Percentiles rank a stretch among this genome's conserved stretches.
Conservation (phyloP, 2,329 filamentous ascomycete genomes). For the Botrytis fabae region DNA sequence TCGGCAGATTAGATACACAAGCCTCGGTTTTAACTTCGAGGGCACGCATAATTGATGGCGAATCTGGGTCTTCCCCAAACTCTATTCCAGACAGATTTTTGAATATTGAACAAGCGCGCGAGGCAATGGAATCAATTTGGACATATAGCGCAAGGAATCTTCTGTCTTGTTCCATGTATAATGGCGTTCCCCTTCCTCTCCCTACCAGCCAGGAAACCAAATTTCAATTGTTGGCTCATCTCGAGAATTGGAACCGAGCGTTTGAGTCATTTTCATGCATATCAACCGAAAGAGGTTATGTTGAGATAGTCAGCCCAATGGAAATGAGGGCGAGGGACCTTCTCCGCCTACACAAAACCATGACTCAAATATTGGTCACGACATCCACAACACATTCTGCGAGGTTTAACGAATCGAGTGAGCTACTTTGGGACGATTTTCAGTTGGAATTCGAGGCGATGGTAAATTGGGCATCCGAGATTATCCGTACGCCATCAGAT, state of each 20-base stretch:
- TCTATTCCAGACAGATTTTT: background rate
- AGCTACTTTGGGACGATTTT: constrained; percentile 25
- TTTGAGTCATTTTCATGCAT: constrained; percentile 2
- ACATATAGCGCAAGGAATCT: constrained; percentile 5
- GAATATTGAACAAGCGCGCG: constrained; percentile 12
- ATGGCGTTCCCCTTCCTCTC: constrained; percentile 14
- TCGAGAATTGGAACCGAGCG: constrained; percentile 8
- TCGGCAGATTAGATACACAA: constrained; percentile 27
- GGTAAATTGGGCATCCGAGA: constrained; percentile 14
- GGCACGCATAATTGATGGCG: constrained; percentile 13
- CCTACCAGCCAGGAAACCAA: background rate
- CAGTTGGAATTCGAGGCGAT: constrained; percentile 14
- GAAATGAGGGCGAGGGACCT: constrained; percentile 3
- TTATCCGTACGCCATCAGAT: constrained; percentile 8
- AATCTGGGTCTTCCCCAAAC: background rate
- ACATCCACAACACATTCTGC: constrained; percentile 3
- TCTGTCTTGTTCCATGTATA: constrained; percentile 21
- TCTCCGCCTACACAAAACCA: constrained; percentile 8
- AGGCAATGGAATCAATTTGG: constrained; percentile 22
- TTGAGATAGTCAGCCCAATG: background rate
- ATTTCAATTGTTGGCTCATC: background rate
- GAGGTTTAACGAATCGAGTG: background rate
- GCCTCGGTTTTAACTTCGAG: constrained; percentile 19
- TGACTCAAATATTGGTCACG: constrained; percentile 15
- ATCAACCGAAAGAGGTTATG: background rate